Evolutionary conservation across 139 green algal genomes (phyloP), one percentile per base, ranked within the genome.

Genomic region (Chlorella sp.): DNA sequence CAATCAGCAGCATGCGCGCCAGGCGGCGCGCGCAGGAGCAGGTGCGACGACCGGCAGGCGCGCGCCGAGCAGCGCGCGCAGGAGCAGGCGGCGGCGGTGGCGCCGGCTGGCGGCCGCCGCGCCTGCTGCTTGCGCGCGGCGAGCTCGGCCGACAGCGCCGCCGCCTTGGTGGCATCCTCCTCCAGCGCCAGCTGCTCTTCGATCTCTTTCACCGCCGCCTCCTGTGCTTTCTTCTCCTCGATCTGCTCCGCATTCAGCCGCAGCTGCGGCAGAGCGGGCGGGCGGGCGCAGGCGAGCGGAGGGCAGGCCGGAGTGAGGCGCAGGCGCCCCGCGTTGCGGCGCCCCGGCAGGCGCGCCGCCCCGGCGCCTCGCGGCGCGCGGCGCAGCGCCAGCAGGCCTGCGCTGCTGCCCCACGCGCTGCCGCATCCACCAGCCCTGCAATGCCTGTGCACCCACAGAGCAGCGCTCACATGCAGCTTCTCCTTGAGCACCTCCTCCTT

Each of bases 401-500:
- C 21, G 29, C 0, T 40, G 36, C 14, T 19, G 1, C 27, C 56
- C 9, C 19, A 21, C 21, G 41, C 35, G 3, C 2, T 14, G 9
- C 35, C 60, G 48, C 73, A 36, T 21, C 36, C 41, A 62, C n/a
- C 31, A 58, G n/a, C 43, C 48, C 21, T 48, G 43, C 43, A 58
- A 17, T 58, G 48, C 11, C 8, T 14, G 9, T 38, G 46, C 11
- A 23, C 51, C 3, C 14, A 70, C n/a, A 9, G 41, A 36, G 53
- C 60, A 29, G 36, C n/a, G 25, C 69, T 66, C 46, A 93, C 84
- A 58, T 91, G 86, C 23, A 91, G 80, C 31, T 87, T 87, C 61
- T 94, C 87, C 50, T 89, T 87, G 43, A 81, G 74, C 11, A 91
- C 80, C 51, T 91, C 84, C 50, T 94, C 87, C 63, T 79, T 84